Evolutionary conservation across 257 asterid genomes (phyloP).

Genomic region (Handroanthus guayacan): DNA sequence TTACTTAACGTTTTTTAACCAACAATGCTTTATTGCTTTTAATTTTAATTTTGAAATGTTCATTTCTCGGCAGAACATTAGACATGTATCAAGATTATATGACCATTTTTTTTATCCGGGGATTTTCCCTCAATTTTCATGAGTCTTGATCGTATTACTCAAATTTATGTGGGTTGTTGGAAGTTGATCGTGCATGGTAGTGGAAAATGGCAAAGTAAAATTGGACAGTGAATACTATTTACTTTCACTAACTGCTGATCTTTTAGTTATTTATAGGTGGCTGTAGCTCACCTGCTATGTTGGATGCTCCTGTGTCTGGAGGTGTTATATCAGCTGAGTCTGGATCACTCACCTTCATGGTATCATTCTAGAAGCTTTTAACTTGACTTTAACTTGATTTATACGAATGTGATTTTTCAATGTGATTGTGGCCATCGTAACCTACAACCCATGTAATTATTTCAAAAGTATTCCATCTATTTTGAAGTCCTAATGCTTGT

Average conservation of each 20-base stretch:
- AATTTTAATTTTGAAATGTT: not conserved
- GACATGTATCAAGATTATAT: not conserved
- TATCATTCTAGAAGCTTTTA: slow-evolving; percentile 36
- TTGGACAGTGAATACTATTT: not conserved
- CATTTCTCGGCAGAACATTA: not conserved
- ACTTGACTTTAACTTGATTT: not conserved
- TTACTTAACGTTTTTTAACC: slow-evolving; percentile 13
- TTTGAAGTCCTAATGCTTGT: too few species aligned
- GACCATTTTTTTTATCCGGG: not conserved
- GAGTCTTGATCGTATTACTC: not conserved
- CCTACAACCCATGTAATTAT: too few species aligned
- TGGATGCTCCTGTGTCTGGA: slow-evolving; percentile 99
- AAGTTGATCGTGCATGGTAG: not conserved
- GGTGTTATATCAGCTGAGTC: slow-evolving; percentile 88
- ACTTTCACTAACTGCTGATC: slow-evolving; percentile 4
- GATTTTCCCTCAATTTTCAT: not conserved
- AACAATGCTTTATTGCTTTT: not conserved
- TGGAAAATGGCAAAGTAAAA: not conserved
- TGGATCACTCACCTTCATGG: slow-evolving; percentile 98
- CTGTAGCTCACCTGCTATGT: slow-evolving; percentile 63
- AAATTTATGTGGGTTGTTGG: not conserved
- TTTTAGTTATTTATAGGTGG: slow-evolving; percentile 47
- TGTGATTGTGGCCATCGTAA: not conserved
- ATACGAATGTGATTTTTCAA: not conserved
- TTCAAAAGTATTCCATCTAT: too few species aligned